Conservation (phyloP, 805 yeast species). For the Wickerhamomyces rabaulensis region DNA sequence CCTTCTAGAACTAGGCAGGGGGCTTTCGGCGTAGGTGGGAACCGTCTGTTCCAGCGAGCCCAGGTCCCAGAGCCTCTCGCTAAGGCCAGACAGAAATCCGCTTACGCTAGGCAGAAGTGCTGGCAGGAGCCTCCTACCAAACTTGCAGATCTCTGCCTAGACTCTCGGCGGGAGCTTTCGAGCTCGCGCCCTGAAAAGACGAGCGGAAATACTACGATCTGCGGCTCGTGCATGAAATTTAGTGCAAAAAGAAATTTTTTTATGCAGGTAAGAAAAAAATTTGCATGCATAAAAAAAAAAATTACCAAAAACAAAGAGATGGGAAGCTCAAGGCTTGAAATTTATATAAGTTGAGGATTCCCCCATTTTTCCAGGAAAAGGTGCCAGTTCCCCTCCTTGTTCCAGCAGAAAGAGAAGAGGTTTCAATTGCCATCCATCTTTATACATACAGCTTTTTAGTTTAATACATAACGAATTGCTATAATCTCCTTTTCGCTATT, state of each 20-base stretch:
- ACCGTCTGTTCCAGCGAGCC: no score
- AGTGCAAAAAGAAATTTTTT: neutral
- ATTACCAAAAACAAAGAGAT: neutral
- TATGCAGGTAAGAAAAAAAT: neutral
- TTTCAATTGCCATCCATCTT: neutral
- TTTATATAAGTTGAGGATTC: neutral
- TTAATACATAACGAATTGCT: neutral
- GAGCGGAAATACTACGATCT: neutral
- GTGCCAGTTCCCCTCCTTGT: neutral
- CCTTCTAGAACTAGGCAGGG: neutral
- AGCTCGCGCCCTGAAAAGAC: neutral
- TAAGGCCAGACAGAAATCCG: no score
- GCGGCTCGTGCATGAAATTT: neutral
- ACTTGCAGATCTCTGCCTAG: neutral
- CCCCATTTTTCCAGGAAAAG: neutral
- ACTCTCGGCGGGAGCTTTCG: neutral
- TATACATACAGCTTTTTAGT: neutral
- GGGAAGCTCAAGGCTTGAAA: neutral
- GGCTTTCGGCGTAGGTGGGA: no score
- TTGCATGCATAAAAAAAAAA: neutral
- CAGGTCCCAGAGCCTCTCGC: no score
- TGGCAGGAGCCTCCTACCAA: neutral
- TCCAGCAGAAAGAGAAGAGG: neutral
- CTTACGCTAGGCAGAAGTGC: neutral
- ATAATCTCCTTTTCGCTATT: neutral